Base-by-base conservation (phyloP, 2,329 filamentous ascomycete species). In the Neophaeococcomyces mojaviensis region DNA sequence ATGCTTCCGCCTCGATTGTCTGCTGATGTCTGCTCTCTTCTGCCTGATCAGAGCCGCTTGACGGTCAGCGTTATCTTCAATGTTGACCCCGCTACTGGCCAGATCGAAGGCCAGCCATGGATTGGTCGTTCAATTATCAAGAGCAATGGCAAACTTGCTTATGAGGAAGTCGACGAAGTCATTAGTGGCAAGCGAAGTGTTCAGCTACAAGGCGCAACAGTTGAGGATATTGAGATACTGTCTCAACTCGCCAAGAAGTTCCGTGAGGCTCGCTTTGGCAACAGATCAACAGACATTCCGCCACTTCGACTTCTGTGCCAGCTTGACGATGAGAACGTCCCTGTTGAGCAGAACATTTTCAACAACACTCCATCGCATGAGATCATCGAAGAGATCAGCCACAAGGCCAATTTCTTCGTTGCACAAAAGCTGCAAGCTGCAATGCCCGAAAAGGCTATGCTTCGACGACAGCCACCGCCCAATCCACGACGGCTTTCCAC, bases 261-360 rank as follows among this genome's bases (percentile, higher is more conserved):
- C 76, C 84, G 88, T 35, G 87, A 96, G 68, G 75, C 80, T 40
- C 85, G 92, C 49, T 84, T 96, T 49, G 86, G 85, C 47, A 83
- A 88, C 43, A 84, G 85, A 30, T 81, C 81, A 35, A 80, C 85
- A 53, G 81, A 85, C 10, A 86, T 95, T 58, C 85, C 89, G 28
- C 83, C 90, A 33, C 78, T 98, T 43, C 85, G 92, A 47, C 77
- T 98, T 38, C 73, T 97, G 51, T 88, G 95, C 67, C 89, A 95
- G 68, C 77, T 97, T 33, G 92, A 98, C 57, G 92, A 98, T 58
- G 92, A 98, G 73, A 97, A 97, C 65, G 88, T 96, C 44, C 92
- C 90, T 2, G 89, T 97, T 33, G 88, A 95, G 69, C 81, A 88
- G 64, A 98, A 97, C 69, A 86, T 98, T 54, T 98, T 97, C 61